Evolutionary conservation across 495 filamentous ascomycete genomes (phyloP), one percentile per base, ranked within the genome.

Genomic region (Daldinia vernicosa): DNA sequence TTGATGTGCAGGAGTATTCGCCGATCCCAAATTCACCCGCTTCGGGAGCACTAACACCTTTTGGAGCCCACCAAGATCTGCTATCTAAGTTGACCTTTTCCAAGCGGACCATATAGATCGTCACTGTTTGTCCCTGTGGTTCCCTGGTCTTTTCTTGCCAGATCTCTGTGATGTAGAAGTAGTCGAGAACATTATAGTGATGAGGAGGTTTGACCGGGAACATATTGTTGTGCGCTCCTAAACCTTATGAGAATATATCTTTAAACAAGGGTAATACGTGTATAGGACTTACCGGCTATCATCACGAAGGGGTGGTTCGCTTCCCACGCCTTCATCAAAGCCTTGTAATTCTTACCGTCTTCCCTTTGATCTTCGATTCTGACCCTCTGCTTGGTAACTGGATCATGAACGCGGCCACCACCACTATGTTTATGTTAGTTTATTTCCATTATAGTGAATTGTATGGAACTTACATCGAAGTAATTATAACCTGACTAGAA

Each of bases 171-270:
- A 93, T 79, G 30, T 89, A 87, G 74, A 94, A 96, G 73, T 83
- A 90, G n/a, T 79, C 92, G 51, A 95, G 84, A 0, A 95, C 88
- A 55, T 87, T 88, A 70, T 90, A 96, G 0, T 84, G 81, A 73
- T 92, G 84, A 0, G 88, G 87, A 4, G 91, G 77, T 19, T 82
- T 78, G 7, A 84, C 82, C 0, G 83, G 82, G n/a, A 86, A 82
- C 2, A 84, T 72, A 0, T 71, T 77, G 66, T 91, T 88, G 4
- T 78, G 74, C 33, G 84, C 72, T 0, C 89, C 91, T 87, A 67
- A 52, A 75, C 70, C 24, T 1, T 30, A 52, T 67, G 75, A 64
- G 47, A 15, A 19, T 40, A 3, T 14, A 19, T 40, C 6, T 14
- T 35, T 19, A 35, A 32, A 45, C 32, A 4, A 50, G 33, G 6